These are phyloP conservation scores for Lichtheimia corymbifera DNA, from an alignment of 371 early-diverging fungal species.

Conservation along the genomic window DNA sequence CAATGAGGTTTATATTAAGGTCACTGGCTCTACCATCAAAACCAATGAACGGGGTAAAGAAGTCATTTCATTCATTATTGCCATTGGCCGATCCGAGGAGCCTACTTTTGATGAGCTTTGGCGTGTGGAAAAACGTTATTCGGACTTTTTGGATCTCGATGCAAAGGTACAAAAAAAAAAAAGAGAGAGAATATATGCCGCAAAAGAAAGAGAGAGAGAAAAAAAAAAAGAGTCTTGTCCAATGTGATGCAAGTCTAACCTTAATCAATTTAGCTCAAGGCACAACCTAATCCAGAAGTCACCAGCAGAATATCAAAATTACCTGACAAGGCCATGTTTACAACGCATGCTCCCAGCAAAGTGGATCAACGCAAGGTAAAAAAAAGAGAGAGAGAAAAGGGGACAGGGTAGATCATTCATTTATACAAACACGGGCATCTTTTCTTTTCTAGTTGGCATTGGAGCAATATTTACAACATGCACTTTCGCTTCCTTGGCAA, in stretches of 20 bases:
- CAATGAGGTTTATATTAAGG: constrained; percentile 29
- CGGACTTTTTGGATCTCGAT: constrained; percentile 82
- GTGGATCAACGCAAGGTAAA: constrained; percentile 68
- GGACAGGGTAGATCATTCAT: neutral
- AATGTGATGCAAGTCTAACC: neutral
- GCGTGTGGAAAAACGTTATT: constrained; percentile 84
- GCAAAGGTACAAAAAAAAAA: constrained; percentile 55
- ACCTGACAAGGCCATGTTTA: constrained; percentile 83
- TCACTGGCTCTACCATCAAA: constrained; percentile 75
- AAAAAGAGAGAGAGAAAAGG: neutral
- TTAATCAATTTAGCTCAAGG: constrained; percentile 47
- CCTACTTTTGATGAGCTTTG: constrained; percentile 58
- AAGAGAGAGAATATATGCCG: neutral
- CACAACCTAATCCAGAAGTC: constrained; percentile 42
- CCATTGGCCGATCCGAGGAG: constrained; percentile 31
- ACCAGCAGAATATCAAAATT: constrained; percentile 63
- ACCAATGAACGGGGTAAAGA: constrained; percentile 80
- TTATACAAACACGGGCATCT: constrained; percentile 22
- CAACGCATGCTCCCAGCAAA: constrained; percentile 73
- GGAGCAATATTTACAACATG: constrained; percentile 75
- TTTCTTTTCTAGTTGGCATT: constrained; percentile 37
- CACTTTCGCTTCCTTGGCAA: constrained; percentile 57
- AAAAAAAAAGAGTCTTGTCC: too few species aligned
- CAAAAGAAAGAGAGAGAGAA: too few species aligned
- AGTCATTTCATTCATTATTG: constrained; percentile 61